Conservation (phyloP, 495 filamentous ascomycete genomes). For the Lindgomyces ingoldianus region DNA sequence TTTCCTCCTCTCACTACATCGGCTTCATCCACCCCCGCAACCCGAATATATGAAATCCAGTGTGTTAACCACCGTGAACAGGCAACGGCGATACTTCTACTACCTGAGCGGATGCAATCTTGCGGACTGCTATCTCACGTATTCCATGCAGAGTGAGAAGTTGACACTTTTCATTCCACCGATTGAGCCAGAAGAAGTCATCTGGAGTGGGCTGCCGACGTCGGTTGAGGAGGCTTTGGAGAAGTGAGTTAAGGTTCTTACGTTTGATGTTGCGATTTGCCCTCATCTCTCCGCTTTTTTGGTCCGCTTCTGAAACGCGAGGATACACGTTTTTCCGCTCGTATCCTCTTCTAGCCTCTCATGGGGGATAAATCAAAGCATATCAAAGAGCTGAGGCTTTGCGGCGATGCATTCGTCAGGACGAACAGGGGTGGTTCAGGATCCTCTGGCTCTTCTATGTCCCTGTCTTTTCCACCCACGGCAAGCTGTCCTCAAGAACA, state of each 20-base stretch:
- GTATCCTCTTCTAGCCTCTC: neutral
- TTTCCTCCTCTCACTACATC: no score
- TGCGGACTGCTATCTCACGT: slow-evolving; percentile 78
- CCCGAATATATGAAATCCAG: neutral
- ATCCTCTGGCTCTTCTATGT: no score
- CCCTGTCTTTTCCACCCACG: no score
- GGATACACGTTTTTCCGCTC: neutral
- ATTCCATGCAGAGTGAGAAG: slow-evolving; percentile 69
- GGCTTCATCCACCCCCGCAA: no score
- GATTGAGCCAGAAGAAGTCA: slow-evolving; percentile 83
- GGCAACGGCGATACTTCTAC: slow-evolving; percentile 91
- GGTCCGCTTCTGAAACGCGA: neutral
- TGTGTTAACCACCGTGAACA: slow-evolving; percentile 37
- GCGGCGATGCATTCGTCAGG: no score
- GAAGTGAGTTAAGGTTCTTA: slow-evolving; percentile 38
- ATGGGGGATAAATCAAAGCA: no score
- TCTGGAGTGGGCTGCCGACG: slow-evolving; percentile 91
- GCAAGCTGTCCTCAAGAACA: no score
- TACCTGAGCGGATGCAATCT: slow-evolving; percentile 87
- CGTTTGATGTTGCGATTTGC: neutral
- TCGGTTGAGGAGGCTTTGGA: slow-evolving; percentile 69
- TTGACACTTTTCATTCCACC: slow-evolving; percentile 92
- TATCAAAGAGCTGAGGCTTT: no score
- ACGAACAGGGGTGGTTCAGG: no score
- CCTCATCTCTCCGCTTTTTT: neutral